Conservation (phyloP, 2,329 filamentous ascomycete species). For the Didymella glomerata region DNA sequence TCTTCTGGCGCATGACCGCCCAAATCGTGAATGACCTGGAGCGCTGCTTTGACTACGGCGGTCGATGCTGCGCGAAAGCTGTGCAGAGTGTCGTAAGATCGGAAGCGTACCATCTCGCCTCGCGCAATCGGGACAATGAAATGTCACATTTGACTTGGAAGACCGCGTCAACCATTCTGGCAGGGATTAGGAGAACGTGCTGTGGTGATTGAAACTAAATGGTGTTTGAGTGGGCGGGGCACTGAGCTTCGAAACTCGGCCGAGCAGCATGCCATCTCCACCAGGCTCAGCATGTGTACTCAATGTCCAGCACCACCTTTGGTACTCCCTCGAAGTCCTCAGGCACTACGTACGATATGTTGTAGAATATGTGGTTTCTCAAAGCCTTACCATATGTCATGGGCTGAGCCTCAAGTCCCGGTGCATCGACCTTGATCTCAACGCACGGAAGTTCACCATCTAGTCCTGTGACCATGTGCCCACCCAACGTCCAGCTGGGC, state of each 20-base stretch:
- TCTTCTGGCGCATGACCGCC: not conserved
- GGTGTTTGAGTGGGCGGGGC: too few relatives aligned
- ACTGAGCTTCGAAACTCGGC: too few relatives aligned
- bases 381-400: constrained; percentile 52
- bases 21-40: constrained; percentile 41
- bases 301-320: constrained; percentile 47
- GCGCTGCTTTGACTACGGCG: constrained; percentile 46
- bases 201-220: too few relatives aligned
- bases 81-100: constrained; percentile 61
- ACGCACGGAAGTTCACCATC: constrained; percentile 46
- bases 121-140: not conserved
- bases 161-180: too few relatives aligned
- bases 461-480: constrained; percentile 23
- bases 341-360: constrained; percentile 58
- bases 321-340: constrained; percentile 52
- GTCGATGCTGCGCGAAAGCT: constrained; percentile 56
- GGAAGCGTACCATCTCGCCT: constrained; percentile 55
- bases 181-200: too few relatives aligned
- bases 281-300: constrained; percentile 46
- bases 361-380: constrained; percentile 57
- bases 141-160: too few relatives aligned
- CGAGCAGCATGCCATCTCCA: too few relatives aligned
- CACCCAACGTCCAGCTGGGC: constrained; percentile 28
- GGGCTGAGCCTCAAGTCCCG: constrained; percentile 50
- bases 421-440: constrained; percentile 50